phyloP scores from a whole-genome alignment of 106 monocot genomes.

The Dactylorhiza incarnata region DNA sequence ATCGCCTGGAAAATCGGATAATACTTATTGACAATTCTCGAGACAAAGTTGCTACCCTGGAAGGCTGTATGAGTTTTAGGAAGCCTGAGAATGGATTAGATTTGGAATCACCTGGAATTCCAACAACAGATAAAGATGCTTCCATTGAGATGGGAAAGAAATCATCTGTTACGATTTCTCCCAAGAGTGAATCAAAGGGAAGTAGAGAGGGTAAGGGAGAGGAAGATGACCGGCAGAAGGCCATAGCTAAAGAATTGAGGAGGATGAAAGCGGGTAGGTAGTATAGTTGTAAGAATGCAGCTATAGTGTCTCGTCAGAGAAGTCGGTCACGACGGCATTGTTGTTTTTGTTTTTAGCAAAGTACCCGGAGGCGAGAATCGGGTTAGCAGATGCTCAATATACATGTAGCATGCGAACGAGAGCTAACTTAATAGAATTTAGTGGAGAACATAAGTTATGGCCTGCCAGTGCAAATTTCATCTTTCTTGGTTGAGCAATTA shows the following conservation, averaged over 20 bases:
- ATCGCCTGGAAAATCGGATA: neutral
- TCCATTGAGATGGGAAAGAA: neutral
- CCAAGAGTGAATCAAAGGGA: neutral
- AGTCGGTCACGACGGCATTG: neutral
- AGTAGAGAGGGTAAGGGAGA: neutral
- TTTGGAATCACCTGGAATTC: neutral
- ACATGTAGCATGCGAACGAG: no score
- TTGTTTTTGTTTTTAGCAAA: neutral
- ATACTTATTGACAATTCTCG: neutral
- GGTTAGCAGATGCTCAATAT: no score
- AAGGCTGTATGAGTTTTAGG: neutral
- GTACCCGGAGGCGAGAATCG: no score
- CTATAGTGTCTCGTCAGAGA: neutral
- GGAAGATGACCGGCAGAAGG: slow-evolving; percentile 13
- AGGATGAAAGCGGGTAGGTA: slow-evolving; percentile 11
- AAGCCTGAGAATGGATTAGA: neutral
- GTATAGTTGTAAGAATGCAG: neutral
- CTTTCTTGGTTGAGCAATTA: neutral
- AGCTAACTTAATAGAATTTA: no score
- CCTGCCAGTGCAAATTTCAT: neutral
- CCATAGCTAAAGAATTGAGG: slow-evolving; percentile 20
- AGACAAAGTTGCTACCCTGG: neutral
- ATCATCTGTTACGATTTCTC: neutral
- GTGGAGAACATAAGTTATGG: no score
- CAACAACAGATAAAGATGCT: neutral